phyloP scores from a whole-genome alignment of 352 stramenopile genomes.

The Globisporangium uncinulatum region DNA sequence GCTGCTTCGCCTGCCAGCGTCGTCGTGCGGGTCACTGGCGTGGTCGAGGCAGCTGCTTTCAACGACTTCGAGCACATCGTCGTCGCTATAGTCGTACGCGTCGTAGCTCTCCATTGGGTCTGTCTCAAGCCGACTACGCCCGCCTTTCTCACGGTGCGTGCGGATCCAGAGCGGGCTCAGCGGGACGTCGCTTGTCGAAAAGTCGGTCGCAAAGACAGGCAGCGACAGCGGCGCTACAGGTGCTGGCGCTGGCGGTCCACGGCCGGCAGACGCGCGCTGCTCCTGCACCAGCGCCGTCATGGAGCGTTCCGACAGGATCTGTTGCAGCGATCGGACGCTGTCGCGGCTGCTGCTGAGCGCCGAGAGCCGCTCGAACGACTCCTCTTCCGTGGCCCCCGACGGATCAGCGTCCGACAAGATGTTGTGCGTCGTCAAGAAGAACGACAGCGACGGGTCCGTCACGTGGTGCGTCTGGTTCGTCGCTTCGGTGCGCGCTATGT shows the following conservation, averaged over 20 bases:
- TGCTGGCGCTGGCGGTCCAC: slow-evolving; percentile 4
- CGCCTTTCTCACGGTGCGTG: slow-evolving; percentile 25
- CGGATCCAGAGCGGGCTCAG: slow-evolving; percentile 54
- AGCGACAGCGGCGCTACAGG: too few relatives aligned
- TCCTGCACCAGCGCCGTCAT: slow-evolving; percentile 9
- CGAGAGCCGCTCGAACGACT: slow-evolving; percentile 36
- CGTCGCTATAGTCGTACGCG: slow-evolving; percentile 28
- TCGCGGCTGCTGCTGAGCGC: slow-evolving; percentile 36
- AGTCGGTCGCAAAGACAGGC: slow-evolving; percentile 17
- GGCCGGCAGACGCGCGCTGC: slow-evolving; percentile 6
- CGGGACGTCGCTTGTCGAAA: slow-evolving; percentile 48
- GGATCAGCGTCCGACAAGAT: slow-evolving; percentile 22
- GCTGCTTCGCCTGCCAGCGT: neutral
- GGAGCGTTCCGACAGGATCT: slow-evolving; percentile 16
- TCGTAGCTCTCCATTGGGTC: slow-evolving; percentile 67
- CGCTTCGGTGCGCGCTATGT: slow-evolving; percentile 33
- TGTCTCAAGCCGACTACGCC: slow-evolving; percentile 44
- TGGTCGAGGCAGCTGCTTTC: slow-evolving; percentile 30
- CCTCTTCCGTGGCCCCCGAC: slow-evolving; percentile 21
- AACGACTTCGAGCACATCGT: slow-evolving; percentile 10
- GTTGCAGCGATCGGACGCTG: slow-evolving; percentile 24
- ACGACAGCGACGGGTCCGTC: slow-evolving; percentile 19
- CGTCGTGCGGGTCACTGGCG: too few relatives aligned
- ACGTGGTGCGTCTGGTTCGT: slow-evolving; percentile 23
- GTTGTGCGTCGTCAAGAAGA: slow-evolving; percentile 29